Base-by-base conservation (phyloP, 2,329 filamentous ascomycete species). In the Orbilia brochopaga region DNA sequence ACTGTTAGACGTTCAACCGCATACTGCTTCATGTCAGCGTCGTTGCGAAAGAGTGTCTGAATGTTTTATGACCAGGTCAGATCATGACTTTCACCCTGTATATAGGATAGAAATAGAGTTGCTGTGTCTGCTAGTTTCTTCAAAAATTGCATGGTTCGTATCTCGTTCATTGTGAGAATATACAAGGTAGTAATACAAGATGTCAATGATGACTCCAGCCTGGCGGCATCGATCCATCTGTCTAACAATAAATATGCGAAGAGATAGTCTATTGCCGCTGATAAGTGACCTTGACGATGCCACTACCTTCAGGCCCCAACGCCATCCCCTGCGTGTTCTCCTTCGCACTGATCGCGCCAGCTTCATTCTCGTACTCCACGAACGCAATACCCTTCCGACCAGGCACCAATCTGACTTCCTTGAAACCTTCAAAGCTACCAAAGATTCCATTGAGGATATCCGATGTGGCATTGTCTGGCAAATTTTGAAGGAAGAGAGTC, bases 211-310 rank as follows among this genome's bases (percentile, higher is more conserved):
- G n/a, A n/a, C n/a, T n/a, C n/a, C n/a, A 48, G 8, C 27, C 27
- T 32, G 8, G 27, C 19, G 8, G 44, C 17, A 21, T 19, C 19
- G 1, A 21, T 21, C 44, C 19, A 48, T 5, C 19, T 10, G 21
- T 48, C n/a, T 21, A 10, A 17, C 17, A 19, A 15, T 10, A 15
- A 6, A 1, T 19, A 44, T 3, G 4, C 13, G n/a, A 19, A 6
- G 44, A 48, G 8, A 2, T 13, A 51, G n/a, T 59, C 79, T 84
- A 96, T 82, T 96, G 90, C 78, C 92, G 85, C 82, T 97, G 94
- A 84, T 96, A 99, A 13, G 94, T 97, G 74, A 99, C 92, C 82
- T 94, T 95, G 80, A 99, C 91, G 6, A 87, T 83, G 81, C 91
- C 90, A 75, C 85, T 85, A 51, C 87, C 87, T 17, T 87, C 87